Evolutionary conservation across 148 eudicot genomes (phyloP).

Genomic region (Chenopodium formosanum): DNA sequence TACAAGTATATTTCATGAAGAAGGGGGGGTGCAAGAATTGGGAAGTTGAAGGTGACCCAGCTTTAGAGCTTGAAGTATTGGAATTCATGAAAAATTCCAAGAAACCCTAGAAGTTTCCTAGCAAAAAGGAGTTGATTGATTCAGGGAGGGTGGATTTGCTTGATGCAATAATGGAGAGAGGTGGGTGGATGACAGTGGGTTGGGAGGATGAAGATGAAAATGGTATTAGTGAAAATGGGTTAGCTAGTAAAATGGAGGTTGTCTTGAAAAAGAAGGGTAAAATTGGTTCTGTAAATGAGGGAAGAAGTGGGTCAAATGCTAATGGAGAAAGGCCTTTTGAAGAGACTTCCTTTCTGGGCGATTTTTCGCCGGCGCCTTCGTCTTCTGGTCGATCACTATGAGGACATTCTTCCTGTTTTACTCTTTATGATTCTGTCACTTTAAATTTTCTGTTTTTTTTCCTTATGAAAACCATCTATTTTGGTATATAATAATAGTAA

Average conservation of each 20-base stretch:
- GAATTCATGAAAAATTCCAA: constrained; percentile 70
- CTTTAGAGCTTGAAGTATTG: constrained; percentile 63
- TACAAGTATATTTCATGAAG: too few relatives aligned
- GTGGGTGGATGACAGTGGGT: constrained; percentile 82
- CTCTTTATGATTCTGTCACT: neutral
- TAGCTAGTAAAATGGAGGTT: constrained; percentile 13
- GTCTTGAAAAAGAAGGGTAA: constrained; percentile 10
- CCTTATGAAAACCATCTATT: neutral
- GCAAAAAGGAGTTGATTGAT: constrained; percentile 48
- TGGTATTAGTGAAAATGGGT: constrained; percentile 18
- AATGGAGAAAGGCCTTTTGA: constrained; percentile 22
- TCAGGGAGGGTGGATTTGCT: constrained; percentile 77
- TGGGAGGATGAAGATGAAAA: constrained; percentile 45
- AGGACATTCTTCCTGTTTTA: constrained; percentile 31
- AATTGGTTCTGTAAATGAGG: constrained; percentile 25
- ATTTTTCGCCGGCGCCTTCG: constrained; percentile 35
- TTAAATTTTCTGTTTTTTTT: neutral
- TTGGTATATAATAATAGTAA: neutral
- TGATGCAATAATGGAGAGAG: constrained; percentile 50
- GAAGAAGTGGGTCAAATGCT: constrained; percentile 24
- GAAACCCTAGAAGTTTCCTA: constrained; percentile 64
- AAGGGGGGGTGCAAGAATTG: constrained; percentile 31
- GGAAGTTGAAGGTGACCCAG: constrained; percentile 48
- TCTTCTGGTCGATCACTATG: constrained; percentile 62
- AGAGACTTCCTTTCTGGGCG: constrained; percentile 22